A percentile compares a stretch with the other conserved stretches of the same genome.
Evolutionary conservation across 2,329 filamentous ascomycete species (phyloP).

Genomic region (Alternaria triticina): DNA sequence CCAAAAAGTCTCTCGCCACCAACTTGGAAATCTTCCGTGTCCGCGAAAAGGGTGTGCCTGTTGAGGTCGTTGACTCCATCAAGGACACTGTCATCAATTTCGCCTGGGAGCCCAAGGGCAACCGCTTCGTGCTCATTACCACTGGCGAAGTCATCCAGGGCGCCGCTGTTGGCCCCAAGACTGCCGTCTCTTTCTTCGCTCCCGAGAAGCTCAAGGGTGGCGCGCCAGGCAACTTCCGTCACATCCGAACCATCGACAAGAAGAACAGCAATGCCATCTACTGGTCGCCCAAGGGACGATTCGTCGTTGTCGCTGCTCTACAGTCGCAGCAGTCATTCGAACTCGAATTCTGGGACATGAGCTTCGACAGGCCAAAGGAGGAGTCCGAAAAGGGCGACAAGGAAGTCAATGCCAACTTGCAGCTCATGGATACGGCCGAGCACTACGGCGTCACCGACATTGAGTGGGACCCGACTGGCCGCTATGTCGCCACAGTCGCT

Average conservation of each 20-base stretch:
- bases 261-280: slow-evolving; percentile 99
- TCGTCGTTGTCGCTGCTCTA: slow-evolving; percentile 92
- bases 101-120: slow-evolving; percentile 97
- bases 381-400: slow-evolving; percentile 94
- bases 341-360: slow-evolving; percentile 95
- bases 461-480: slow-evolving; percentile 96
- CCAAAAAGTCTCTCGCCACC: slow-evolving; percentile 96
- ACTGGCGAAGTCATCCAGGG: slow-evolving; percentile 81
- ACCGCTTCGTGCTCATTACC: slow-evolving; percentile 96
- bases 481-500: slow-evolving; percentile 91
- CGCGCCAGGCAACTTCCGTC: slow-evolving; percentile 90
- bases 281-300: slow-evolving; percentile 95
- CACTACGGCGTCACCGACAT: slow-evolving; percentile 98
- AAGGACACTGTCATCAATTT: slow-evolving; percentile 99
- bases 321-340: slow-evolving; percentile 93
- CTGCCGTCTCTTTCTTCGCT: slow-evolving; percentile 92
- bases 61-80: slow-evolving; percentile 96
- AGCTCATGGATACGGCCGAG: slow-evolving; percentile 90
- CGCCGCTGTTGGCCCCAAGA: slow-evolving; percentile 89
- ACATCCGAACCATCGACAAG: slow-evolving; percentile 93
- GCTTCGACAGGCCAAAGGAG: slow-evolving; percentile 78
- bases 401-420: slow-evolving; percentile 91
- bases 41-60: slow-evolving; percentile 95
- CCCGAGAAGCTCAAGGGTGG: slow-evolving; percentile 90
- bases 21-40: slow-evolving; percentile 99